Base-by-base conservation (phyloP, 2,329 filamentous ascomycete species). In the Sarocladiaceae sp. region DNA sequence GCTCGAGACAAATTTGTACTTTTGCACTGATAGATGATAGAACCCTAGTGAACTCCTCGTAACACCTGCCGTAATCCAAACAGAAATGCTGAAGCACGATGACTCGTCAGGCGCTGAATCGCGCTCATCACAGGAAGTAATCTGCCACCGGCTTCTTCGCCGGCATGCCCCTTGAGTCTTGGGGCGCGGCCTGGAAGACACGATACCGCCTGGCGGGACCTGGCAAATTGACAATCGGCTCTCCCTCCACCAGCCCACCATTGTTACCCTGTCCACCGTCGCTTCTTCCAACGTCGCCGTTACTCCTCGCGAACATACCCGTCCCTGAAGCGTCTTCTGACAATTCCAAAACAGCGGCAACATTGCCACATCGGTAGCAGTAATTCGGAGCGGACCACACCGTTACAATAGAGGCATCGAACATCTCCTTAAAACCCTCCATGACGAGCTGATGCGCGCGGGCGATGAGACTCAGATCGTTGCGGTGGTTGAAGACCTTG, bases 341-440 rank as follows among this genome's bases (percentile, higher is more conserved):
- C 4, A 99, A 77, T 71, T 99, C 94, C 52, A 99, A 75, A 54
- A 99, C 92, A 0, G 94, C 93, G 1, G 94, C 94, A 12, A 99
- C 92, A 62, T 97, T 97, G 52, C 92, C 92, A 64, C 92, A 97
- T 57, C 90, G 84, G 72, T 97, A 97, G 73, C 92, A 97, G 75
- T 97, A 97, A 68, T 97, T 97, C 1, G 92, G 92, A 10, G 92
- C 92, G 1, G 89, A 95, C 93, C 94, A 99, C n/a, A 99, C 94
- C 0, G 94, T 99, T 37, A 97, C 94, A 57, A 99, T 97, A 46
- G 86, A 90, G 13, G 85, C 87, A 65, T 96, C 90, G 64, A 97
- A 99, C 92, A 97, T 97, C 68, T 97, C 94, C 72, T 97, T 97
- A 71, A 97, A 99, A 0, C 94, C 94, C 68, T 99, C 94, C 94